Base-by-base conservation (phyloP, 352 stramenopile species). In the Phytophthora macrochlamydospora region DNA sequence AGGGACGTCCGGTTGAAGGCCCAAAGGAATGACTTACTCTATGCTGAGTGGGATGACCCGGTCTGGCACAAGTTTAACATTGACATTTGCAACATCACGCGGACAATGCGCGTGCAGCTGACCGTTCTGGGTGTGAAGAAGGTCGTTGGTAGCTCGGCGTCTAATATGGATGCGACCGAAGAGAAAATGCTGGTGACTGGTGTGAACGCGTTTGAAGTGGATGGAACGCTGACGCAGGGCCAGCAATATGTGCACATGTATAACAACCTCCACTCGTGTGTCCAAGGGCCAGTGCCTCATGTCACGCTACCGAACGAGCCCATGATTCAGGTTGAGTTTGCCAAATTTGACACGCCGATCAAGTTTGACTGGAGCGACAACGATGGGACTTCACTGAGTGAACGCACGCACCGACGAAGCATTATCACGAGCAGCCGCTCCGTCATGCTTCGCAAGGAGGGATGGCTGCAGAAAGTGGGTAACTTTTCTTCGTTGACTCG, bases 381-480 rank as follows among this genome's bases (percentile, higher is more conserved):
- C 46, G 71, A 75, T 40, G 48, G 49, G 13, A 67, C 57, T 7
- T 69, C 62, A 31, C 24, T 54, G 14, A 76, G 54, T 65, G 72
- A 76, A 5, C 79, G 81, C 9, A 67, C 68, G 45, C 65, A 81
- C 5, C 81, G 85, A 32, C 76, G 76, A 31, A 87, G 79, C 18
- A 79, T 90, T 29, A 73, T 91, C n/a, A 76, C 67, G 31, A 75
- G 69, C 40, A 80, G 75, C 42, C 82, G 81, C 44, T 74, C 81
- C 6, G 67, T 75, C 7, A 83, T 89, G 72, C 69, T 95, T 5
- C 75, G 76, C 40, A 95, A 95, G 60, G 85, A 91, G 49, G 87
- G 87, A 18, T 95, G 84, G 84, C 80, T 95, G 0, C 87, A 92
- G 48, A 95, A 94, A 71, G 76, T 93, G 33, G 87, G 87, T 35